These are phyloP conservation scores for Capsella rubella DNA, from an alignment of 441 rosid genomes.

Conservation along the genomic window DNA sequence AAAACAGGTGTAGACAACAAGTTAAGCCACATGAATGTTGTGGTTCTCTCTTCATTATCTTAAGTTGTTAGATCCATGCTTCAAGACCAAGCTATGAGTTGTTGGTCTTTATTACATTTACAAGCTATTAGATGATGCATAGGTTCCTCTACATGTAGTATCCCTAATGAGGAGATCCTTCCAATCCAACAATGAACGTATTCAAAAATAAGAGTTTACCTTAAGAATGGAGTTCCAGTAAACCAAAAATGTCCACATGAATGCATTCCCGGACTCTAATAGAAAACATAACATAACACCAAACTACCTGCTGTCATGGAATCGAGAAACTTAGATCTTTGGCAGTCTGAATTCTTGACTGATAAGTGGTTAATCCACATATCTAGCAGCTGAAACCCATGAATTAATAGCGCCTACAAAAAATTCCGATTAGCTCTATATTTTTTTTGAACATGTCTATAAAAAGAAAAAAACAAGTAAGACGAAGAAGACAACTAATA, in stretches of 20 bases:
- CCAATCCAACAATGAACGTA: constrained; percentile 96
- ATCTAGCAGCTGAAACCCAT: constrained; percentile 97
- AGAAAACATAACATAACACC: constrained; percentile 21
- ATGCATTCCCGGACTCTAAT: constrained; percentile 10
- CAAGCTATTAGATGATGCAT: too few species aligned
- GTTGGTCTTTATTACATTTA: too few species aligned
- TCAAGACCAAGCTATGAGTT: too few species aligned
- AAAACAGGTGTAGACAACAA: too few species aligned
- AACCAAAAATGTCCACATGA: constrained; percentile 22
- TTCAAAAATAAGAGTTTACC: constrained; percentile 32
- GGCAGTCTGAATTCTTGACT: constrained; percentile 65
- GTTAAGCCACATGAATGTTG: too few species aligned
- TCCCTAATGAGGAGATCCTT: constrained; percentile 68
- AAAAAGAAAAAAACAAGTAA: not conserved
- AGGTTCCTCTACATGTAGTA: too few species aligned
- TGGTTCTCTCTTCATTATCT: too few species aligned
- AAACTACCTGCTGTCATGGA: constrained; percentile 74
- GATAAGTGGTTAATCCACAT: constrained; percentile 86
- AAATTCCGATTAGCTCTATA: constrained; percentile 7
- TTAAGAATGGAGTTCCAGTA: constrained; percentile 29
- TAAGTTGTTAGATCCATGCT: too few species aligned
- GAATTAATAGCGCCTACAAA: constrained; percentile 86
- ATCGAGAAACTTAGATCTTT: constrained; percentile 72
- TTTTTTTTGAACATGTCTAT: constrained; percentile 14
- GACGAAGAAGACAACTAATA: constrained; percentile 14